Evolutionary conservation across 441 rosid species (phyloP), one percentile per base, ranked within the genome.

Genomic region (Gossypium gossypioides): DNA sequence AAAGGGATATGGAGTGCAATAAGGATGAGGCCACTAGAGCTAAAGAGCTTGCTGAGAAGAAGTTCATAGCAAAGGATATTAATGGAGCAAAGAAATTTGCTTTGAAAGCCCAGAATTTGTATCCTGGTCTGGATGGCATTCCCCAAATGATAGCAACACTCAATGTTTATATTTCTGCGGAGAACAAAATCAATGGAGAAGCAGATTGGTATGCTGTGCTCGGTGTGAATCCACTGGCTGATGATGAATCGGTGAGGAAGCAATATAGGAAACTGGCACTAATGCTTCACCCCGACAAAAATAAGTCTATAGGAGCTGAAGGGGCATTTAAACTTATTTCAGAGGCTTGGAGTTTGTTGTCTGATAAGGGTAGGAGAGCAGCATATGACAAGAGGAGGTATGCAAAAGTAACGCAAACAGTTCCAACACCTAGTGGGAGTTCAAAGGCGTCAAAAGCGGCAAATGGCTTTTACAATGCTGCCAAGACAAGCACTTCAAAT

Each of bases 21-120:
- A 85, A 81, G 72, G 91, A 88, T 67, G 93, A 88, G 75, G 93
- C 89, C 12, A 76, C 58, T 18, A 84, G 91, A 77, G 93, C 93
- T 3, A 88, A 79, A 79, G 87, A 86, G 76, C 82, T 88, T 64
- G 86, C 93, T 0, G 89, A 88, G 82, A 85, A 69, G 75, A 88
- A 85, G 81, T 86, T 88, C 74, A 62, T 50, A n/a, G 77, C 69
- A 12, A 85, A 80, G 82, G 93, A 88, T 68, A 60, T 83, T 37
- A 61, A 18, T 0, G 89, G 91, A 9, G 91, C 93, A 5, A 88
- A 82, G 77, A 88, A 85, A 67, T 85, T 86, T 60, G 87, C 88
- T 5, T 66, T 85, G 80, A 88, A 88, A 74, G 93, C 93, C 58
- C 93, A 84, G 52, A 85, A 74, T 73, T 74, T 88, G 72, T 83